These are phyloP conservation scores for Malassezia sp. DNA, from an alignment of 1,284 basidiomycete species.

Conservation along the genomic window DNA sequence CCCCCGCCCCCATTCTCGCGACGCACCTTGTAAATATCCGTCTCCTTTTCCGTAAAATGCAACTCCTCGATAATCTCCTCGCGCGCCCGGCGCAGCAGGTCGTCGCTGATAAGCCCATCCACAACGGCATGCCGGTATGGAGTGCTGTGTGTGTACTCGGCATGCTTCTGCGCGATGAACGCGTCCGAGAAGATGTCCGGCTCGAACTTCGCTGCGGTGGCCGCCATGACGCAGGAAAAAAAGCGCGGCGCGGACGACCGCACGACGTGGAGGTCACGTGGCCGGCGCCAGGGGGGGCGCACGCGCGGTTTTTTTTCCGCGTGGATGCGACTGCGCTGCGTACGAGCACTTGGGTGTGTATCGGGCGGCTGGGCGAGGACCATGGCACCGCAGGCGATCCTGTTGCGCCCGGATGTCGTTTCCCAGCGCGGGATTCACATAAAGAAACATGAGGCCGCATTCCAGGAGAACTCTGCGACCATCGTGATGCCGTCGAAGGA, in stretches of 20 bases:
- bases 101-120: conserved; percentile 71
- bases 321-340: neutral
- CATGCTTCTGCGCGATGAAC: conserved; percentile 18
- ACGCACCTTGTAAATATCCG: conserved; percentile 97
- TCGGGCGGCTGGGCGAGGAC: neutral
- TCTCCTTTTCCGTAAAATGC: conserved; percentile 90
- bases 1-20: too few relatives aligned
- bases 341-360: conserved; percentile 1
- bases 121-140: conserved; percentile 80
- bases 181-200: conserved; percentile 20
- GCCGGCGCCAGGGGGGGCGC: too few relatives aligned
- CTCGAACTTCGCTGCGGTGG: conserved; percentile 21
- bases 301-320: neutral
- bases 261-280: conserved; percentile 8
- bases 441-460: conserved; percentile 29
- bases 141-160: conserved; percentile 26
- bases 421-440: conserved; percentile 32
- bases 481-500: conserved; percentile 43
- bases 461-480: conserved; percentile 40
- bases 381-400: conserved; percentile 40
- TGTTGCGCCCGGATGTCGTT: conserved; percentile 28
- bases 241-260: neutral
- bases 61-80: conserved; percentile 71
- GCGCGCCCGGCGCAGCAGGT: conserved; percentile 63
- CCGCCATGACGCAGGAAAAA: conserved; percentile 11